These are phyloP conservation scores for Elaphomyces granulatus DNA, from an alignment of 495 filamentous ascomycete species.

Conservation along the genomic window DNA sequence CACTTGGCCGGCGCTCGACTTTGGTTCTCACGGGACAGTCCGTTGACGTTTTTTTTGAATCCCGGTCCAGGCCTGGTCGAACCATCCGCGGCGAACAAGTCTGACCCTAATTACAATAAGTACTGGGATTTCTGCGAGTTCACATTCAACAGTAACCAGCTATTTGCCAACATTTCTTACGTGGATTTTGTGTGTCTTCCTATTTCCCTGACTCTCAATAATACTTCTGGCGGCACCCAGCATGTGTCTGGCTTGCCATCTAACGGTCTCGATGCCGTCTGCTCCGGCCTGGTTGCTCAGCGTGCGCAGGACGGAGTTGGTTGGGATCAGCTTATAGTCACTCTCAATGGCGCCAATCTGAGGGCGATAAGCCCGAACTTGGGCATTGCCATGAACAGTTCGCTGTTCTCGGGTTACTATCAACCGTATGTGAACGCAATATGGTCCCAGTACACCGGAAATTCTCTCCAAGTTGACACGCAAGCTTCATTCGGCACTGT, in stretches of 20 bases:
- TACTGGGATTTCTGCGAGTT: conserved; percentile 62
- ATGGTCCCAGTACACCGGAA: conserved; percentile 42
- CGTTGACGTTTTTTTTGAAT: conserved; percentile 56
- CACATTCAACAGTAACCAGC: conserved; percentile 49
- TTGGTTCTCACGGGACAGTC: conserved; percentile 49
- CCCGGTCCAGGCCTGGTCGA: conserved; percentile 55
- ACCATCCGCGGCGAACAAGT: conserved; percentile 49
- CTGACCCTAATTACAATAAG: conserved; percentile 50
- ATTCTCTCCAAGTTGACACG: conserved; percentile 45
- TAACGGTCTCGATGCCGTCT: conserved; percentile 42
- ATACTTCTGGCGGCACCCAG: conserved; percentile 35
- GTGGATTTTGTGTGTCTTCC: conserved; percentile 62
- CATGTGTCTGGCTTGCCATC: conserved; percentile 43
- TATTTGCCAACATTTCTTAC: conserved; percentile 62
- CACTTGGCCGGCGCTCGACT: conserved; percentile 53
- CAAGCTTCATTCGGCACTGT: conserved; percentile 40
- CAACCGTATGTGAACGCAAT: conserved; percentile 47
- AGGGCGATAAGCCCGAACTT: conserved; percentile 54
- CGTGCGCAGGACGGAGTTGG: conserved; percentile 37
- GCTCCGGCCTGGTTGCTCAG: conserved; percentile 38
- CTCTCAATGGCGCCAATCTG: conserved; percentile 35
- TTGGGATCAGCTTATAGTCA: conserved; percentile 51
- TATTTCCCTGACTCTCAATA: conserved; percentile 45
- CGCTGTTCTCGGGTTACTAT: conserved; percentile 48
- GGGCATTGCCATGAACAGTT: conserved; percentile 39